Evolutionary conservation across 2,329 filamentous ascomycete genomes (phyloP).

Genomic region (Paraphaeosphaeria minitans): DNA sequence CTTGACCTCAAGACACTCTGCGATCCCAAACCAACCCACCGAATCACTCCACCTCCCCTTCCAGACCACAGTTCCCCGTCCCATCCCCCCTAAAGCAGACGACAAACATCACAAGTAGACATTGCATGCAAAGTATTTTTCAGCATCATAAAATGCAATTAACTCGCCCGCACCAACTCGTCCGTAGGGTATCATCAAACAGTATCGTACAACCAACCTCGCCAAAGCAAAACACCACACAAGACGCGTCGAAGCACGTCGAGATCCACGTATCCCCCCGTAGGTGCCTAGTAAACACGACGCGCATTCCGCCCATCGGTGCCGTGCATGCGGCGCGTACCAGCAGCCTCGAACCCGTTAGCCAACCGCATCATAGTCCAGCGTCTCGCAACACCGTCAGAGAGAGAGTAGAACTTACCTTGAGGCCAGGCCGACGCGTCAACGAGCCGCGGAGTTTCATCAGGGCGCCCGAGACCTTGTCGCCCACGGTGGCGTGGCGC

Average conservation of each 20-base stretch:
- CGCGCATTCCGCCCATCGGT: conserved; percentile 68
- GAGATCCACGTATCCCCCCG: too few relatives aligned
- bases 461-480: conserved; percentile 79
- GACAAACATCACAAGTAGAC: background rate
- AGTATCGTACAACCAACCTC: conserved; percentile 6
- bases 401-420: conserved; percentile 54
- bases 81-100: background rate
- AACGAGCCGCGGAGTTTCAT: conserved; percentile 73
- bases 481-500: conserved; percentile 70
- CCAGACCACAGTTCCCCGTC: too few relatives aligned
- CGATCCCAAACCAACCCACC: too few relatives aligned
- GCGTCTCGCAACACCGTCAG: background rate
- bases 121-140: too few relatives aligned
- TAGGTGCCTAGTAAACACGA: conserved; percentile 30
- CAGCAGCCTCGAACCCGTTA: conserved; percentile 63
- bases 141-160: background rate
- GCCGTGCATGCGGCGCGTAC: conserved; percentile 73
- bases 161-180: conserved; percentile 3
- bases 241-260: background rate
- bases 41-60: too few relatives aligned
- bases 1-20: too few relatives aligned
- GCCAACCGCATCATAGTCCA: background rate
- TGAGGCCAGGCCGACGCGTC: conserved; percentile 71
- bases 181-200: conserved; percentile 20
- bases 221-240: background rate